Evolutionary conservation across 2,329 filamentous ascomycete genomes (phyloP).

Genomic region (Exophiala bonariae): DNA sequence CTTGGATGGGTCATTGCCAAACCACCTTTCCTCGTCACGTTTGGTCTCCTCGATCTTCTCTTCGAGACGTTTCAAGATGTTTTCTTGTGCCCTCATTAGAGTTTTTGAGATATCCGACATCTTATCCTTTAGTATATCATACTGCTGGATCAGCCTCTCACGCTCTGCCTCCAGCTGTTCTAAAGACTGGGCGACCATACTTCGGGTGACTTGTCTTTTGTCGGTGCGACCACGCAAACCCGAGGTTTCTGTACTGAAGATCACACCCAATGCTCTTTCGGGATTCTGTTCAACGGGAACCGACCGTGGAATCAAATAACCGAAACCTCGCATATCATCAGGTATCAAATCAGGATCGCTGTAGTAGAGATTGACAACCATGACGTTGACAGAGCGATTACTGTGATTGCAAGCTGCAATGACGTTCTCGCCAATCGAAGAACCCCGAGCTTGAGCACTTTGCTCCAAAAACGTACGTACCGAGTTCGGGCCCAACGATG

Average conservation of each 20-base stretch:
- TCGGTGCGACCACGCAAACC: slow-evolving; percentile 13
- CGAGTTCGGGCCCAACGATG: slow-evolving; percentile 25
- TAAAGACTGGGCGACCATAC: not conserved
- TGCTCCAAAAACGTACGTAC: slow-evolving; percentile 17
- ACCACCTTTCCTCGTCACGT: not conserved
- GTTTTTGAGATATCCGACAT: too few relatives aligned
- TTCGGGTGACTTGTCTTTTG: slow-evolving; percentile 3
- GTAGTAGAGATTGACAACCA: slow-evolving; percentile 91
- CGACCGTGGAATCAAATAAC: slow-evolving; percentile 83
- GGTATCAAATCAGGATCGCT: slow-evolving; percentile 63
- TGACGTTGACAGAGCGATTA: slow-evolving; percentile 69
- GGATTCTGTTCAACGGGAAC: slow-evolving; percentile 72
- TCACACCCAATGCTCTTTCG: slow-evolving; percentile 81
- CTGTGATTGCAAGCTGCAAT: slow-evolving; percentile 23
- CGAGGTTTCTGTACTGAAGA: slow-evolving; percentile 79
- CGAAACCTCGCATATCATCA: slow-evolving; percentile 66
- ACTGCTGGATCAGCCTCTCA: not conserved
- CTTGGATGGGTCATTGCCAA: not conserved
- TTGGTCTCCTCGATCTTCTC: not conserved
- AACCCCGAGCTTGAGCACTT: slow-evolving; percentile 11
- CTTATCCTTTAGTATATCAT: not conserved
- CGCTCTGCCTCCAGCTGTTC: not conserved
- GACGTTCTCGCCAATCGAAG: slow-evolving; percentile 21
- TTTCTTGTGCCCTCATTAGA: too few relatives aligned
- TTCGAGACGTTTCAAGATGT: not conserved